Evolutionary conservation across 2,329 filamentous ascomycete genomes (phyloP).

Genomic region (Diaporthe citriasiana): DNA sequence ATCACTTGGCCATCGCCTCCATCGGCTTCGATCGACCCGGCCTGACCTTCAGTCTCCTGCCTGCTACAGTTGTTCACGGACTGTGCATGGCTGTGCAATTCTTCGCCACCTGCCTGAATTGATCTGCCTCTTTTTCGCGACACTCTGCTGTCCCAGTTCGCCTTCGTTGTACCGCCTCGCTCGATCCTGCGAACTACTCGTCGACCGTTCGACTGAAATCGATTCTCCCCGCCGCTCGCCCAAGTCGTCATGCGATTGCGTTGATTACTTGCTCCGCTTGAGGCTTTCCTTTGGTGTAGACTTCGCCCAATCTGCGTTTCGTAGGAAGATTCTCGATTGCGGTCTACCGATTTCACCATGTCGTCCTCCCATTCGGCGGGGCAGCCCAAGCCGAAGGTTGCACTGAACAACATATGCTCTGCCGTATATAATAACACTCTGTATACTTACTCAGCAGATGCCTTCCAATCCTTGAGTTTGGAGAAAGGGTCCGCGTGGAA

Average conservation of each 20-base stretch:
- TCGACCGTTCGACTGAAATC: slow-evolving; percentile 19
- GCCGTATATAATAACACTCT: slow-evolving; percentile 85
- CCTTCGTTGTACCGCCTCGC: slow-evolving; percentile 12
- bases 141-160: slow-evolving; percentile 3
- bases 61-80: neutral
- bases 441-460: slow-evolving; percentile 83
- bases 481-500: slow-evolving; percentile 80
- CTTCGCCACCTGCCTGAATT: slow-evolving; percentile 20
- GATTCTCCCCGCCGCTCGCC: neutral
- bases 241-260: slow-evolving; percentile 41
- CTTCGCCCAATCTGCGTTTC: slow-evolving; percentile 4
- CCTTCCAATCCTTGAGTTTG: slow-evolving; percentile 81
- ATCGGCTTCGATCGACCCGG: slow-evolving; percentile 5
- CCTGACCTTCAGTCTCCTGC: neutral
- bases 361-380: slow-evolving; percentile 50
- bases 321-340: slow-evolving; percentile 23
- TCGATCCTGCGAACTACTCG: slow-evolving; percentile 8
- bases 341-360: slow-evolving; percentile 65
- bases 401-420: slow-evolving; percentile 84
- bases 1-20: slow-evolving; percentile 5
- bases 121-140: slow-evolving; percentile 15
- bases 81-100: slow-evolving; percentile 27
- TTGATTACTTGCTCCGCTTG: slow-evolving; percentile 38
- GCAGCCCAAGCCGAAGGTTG: slow-evolving; percentile 74
- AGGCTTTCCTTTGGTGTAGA: slow-evolving; percentile 37